These are phyloP conservation scores for Starmera amethionina DNA, from an alignment of 805 yeast species.

Conservation along the genomic window DNA sequence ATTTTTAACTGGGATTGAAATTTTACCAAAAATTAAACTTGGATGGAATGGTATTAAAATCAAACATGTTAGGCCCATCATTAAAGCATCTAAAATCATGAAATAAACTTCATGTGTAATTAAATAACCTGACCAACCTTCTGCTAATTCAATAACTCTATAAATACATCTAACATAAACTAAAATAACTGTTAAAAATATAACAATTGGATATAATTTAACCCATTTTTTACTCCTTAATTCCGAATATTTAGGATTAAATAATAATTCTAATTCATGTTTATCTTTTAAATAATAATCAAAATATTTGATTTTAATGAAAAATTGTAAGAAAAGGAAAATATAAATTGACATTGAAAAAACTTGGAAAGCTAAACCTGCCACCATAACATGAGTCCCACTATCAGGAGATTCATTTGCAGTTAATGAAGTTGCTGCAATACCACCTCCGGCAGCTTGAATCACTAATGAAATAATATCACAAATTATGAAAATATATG, in stretches of 20 bases:
- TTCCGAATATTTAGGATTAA: slow-evolving; percentile 24
- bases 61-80: slow-evolving; percentile 42
- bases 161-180: slow-evolving; percentile 63
- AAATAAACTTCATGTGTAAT: slow-evolving; percentile 52
- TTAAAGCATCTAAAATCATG: slow-evolving; percentile 50
- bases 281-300: slow-evolving; percentile 14
- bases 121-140: slow-evolving; percentile 64
- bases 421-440: slow-evolving; percentile 40
- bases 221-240: slow-evolving; percentile 29
- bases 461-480: slow-evolving; percentile 56
- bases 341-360: slow-evolving; percentile 55
- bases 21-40: slow-evolving; percentile 36
- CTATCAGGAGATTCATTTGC: slow-evolving; percentile 18
- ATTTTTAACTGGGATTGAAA: background rate
- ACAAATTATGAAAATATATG: slow-evolving; percentile 53
- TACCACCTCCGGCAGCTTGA: slow-evolving; percentile 74
- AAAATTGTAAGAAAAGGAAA: slow-evolving; percentile 36
- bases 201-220: slow-evolving; percentile 32
- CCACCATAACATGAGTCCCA: slow-evolving; percentile 68
- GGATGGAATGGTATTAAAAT: slow-evolving; percentile 53
- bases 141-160: slow-evolving; percentile 60
- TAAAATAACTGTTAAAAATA: slow-evolving; percentile 39
- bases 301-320: slow-evolving; percentile 26
- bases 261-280: slow-evolving; percentile 20
- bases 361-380: slow-evolving; percentile 73